Evolutionary conservation across 2,329 filamentous ascomycete genomes (phyloP).

Genomic region (Monosporascus sp.): DNA sequence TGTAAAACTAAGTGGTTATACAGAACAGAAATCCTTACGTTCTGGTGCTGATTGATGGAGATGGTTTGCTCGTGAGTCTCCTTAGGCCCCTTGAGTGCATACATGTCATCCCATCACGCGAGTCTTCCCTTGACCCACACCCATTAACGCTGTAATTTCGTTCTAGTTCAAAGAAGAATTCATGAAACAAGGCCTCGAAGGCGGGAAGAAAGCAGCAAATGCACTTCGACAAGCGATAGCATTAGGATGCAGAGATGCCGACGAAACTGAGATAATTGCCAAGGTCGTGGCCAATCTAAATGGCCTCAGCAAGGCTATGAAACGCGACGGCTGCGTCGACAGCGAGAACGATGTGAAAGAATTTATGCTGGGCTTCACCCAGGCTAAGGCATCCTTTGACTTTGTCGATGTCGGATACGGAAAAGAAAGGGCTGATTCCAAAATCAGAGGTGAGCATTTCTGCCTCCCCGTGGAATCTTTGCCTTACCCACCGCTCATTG

Average conservation of each 20-base stretch:
- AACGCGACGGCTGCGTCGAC: constrained; percentile 40
- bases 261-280: constrained; percentile 48
- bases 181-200: constrained; percentile 49
- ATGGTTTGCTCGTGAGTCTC: constrained; percentile 51
- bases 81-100: constrained; percentile 5
- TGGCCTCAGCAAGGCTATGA: constrained; percentile 45
- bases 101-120: constrained; percentile 4
- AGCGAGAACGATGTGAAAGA: constrained; percentile 44
- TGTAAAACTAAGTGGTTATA: constrained; percentile 12
- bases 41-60: constrained; percentile 56
- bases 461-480: background rate
- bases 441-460: constrained; percentile 48
- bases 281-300: constrained; percentile 52
- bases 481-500: background rate
- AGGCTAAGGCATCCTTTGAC: constrained; percentile 54
- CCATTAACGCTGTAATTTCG: background rate
- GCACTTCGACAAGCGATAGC: constrained; percentile 44
- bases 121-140: constrained; percentile 1
- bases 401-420: constrained; percentile 58
- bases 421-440: constrained; percentile 54
- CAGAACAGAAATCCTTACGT: constrained; percentile 55
- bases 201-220: constrained; percentile 48
- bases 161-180: constrained; percentile 52
- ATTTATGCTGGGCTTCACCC: constrained; percentile 56
- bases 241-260: constrained; percentile 38